phyloP scores from a whole-genome alignment of 2,329 filamentous ascomycete genomes.

The Eutypa lata region DNA sequence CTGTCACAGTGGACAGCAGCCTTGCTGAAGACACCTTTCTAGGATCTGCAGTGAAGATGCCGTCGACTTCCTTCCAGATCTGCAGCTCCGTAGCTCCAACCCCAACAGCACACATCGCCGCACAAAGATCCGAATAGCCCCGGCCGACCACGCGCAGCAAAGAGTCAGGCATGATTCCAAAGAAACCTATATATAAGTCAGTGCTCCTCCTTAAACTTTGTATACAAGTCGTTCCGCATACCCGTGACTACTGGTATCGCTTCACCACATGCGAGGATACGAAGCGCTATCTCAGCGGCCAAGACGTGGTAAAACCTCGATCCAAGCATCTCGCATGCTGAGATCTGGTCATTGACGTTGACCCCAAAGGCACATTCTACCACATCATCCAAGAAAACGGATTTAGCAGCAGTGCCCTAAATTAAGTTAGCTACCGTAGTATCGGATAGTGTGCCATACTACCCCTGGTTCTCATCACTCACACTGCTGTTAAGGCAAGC shows the following conservation, averaged over 20 bases:
- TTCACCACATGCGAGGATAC: conserved; percentile 19
- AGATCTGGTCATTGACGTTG: conserved; percentile 21
- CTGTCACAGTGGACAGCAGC: conserved; percentile 67
- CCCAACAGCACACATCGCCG: conserved; percentile 65
- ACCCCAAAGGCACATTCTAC: conserved; percentile 22
- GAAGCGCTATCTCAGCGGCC: conserved; percentile 20
- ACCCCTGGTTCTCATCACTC: background rate
- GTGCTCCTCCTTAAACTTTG: background rate
- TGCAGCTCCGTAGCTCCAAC: conserved; percentile 62
- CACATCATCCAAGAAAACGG: conserved; percentile 24
- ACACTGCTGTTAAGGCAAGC: background rate
- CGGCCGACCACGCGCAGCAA: conserved; percentile 63
- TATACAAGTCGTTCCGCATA: conserved; percentile 1
- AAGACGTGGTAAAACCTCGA: conserved; percentile 24
- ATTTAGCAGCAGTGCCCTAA: conserved; percentile 21
- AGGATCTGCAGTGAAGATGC: conserved; percentile 70
- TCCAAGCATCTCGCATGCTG: conserved; percentile 19
- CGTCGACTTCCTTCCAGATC: conserved; percentile 73
- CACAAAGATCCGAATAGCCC: conserved; percentile 70
- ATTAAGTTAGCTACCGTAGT: background rate
- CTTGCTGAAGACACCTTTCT: conserved; percentile 78
- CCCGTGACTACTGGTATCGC: conserved; percentile 27
- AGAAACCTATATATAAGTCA: conserved; percentile 55
- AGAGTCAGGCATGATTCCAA: conserved; percentile 64
- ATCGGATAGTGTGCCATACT: background rate